Evolutionary conservation across 495 filamentous ascomycete genomes (phyloP), one percentile per base, ranked within the genome.

Genomic region (Halenospora varia): DNA sequence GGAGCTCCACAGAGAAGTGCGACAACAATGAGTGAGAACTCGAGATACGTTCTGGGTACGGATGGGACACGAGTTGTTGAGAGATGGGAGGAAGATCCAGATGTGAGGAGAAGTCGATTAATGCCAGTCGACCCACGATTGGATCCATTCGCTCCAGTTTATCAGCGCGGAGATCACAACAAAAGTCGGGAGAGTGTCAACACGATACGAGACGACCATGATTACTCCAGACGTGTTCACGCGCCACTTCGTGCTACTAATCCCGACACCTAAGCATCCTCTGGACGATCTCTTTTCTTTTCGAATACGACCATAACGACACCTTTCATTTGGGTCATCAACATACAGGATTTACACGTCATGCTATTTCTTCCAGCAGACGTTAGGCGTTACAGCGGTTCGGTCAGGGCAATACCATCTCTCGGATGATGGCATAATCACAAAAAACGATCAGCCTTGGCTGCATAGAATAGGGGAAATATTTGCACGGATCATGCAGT

Each of bases 111-210:
- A 40, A 83, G 79, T 66, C 69, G 73, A 22, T 64, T 79, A 20
- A 77, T 80, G 74, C 74, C 77, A 1, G 70, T 81, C 45, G 79
- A 83, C 62, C 79, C 79, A n/a, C 71, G 80, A 46, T 71, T 82
- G 62, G 76, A 82, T 53, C 78, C 79, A 0, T 80, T 75, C 47
- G 68, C 72, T 18, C 75, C 72, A 13, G 69, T 80, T 0, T 82
- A 79, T 58, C 66, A 66, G 24, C 67, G 75, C 15, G 70, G 70
- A 20, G 74, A 71, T 23, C 78, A 75, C 51, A 62, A 57, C 54
- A 74, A 75, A 60, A 80, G 77, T 59, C 74, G 74, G 56, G 77
- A 82, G 60, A 82, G 78, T 63, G 63, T 83, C 60, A 71, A 74
- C 48, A 82, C 79, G 2, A 64, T 83, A 2, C 77, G 77, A 55